Evolutionary conservation across 768 basidiomycete genomes (phyloP).

Genomic region (Fistulinella prunicolor): DNA sequence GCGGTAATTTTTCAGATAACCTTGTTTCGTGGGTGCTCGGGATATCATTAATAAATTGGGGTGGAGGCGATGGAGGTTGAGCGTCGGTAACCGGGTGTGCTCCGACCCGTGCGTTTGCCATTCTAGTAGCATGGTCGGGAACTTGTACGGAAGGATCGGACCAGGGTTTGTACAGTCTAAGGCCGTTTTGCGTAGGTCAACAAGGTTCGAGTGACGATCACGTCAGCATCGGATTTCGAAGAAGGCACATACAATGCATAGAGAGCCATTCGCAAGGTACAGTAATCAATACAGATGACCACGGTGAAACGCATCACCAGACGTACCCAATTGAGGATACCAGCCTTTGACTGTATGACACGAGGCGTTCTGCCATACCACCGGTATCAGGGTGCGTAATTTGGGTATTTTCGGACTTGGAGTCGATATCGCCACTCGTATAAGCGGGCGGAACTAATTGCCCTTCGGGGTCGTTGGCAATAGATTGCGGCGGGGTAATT

Average conservation of each 20-base stretch:
- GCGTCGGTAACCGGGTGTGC: conserved; percentile 4
- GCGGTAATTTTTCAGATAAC: conserved; percentile 52
- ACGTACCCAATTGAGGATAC: conserved; percentile 46
- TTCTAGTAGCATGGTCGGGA: conserved; percentile 9
- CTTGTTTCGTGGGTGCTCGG: conserved; percentile 25
- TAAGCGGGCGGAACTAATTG: conserved; percentile 18
- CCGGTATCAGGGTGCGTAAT: conserved; percentile 19
- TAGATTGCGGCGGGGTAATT: conserved; percentile 12
- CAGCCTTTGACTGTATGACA: conserved; percentile 48
- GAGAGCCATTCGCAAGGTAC: conserved; percentile 23
- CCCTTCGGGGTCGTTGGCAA: conserved; percentile 12
- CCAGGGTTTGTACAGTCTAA: conserved; percentile 31
- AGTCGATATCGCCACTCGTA: conserved; percentile 29
- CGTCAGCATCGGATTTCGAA: conserved; percentile 20
- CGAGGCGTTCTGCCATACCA: conserved; percentile 46
- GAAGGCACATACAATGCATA: conserved; percentile 18
- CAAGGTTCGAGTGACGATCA: conserved; percentile 26
- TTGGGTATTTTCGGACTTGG: conserved; percentile 19
- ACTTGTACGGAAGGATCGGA: conserved; percentile 12
- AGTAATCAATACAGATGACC: conserved; percentile 23
- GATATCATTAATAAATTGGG: neutral
- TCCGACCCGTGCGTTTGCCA: conserved; percentile 3
- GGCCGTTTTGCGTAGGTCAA: conserved; percentile 7
- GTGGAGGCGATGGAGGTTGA: neutral
- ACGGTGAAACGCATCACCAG: conserved; percentile 22